Base-by-base conservation (phyloP, 495 filamentous ascomycete species). In the Rusavskia elegans region DNA sequence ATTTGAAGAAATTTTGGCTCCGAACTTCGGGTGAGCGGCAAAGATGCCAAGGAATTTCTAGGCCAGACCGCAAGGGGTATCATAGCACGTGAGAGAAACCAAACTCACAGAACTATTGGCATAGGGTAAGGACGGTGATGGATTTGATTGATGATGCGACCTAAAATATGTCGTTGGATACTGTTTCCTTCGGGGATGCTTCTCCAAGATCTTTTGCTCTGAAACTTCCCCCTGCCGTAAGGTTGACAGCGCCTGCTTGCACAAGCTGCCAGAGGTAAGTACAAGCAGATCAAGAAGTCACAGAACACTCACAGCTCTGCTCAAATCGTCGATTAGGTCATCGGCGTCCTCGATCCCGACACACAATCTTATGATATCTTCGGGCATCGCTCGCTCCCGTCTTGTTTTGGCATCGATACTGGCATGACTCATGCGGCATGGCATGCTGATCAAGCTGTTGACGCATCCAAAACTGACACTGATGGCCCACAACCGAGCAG, bases 371-470 rank as follows among this genome's bases (percentile, higher is more conserved):
- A 98, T 96, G 41, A 98, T 80, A 67, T 98, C 92, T 68, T 98
- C 92, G 17, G 92, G 92, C 78, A 98, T 82, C 48, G 83, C 80
- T 57, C 92, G 75, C 69, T 98, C 90, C 62, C 77, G 70, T 59
- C 92, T 74, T 52, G 89, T 95, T 73, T 92, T 90, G 54, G 84
- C 85, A 65, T 97, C 93, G 64, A 98, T 98, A 63, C 89, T 95
- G 20, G 92, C 92, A 71, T 98, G 92, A 67, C 93, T 97, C 92
- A 98, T 98, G 54, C 85, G 87, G 61, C 92, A 98, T 11, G 92
- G 92, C 92, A 98, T 95, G 68, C 88, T 95, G 66, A 98, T 98
- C 67, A 98, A 66, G 68, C 85, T 92, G 68, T 98, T 98, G 42
- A 98, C 93, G 66, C 93, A 96, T 36, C 92, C 92, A 64, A 98